These are phyloP conservation scores for Lonicera japonica DNA, from an alignment of 129 eudicot species.

Conservation along the genomic window DNA sequence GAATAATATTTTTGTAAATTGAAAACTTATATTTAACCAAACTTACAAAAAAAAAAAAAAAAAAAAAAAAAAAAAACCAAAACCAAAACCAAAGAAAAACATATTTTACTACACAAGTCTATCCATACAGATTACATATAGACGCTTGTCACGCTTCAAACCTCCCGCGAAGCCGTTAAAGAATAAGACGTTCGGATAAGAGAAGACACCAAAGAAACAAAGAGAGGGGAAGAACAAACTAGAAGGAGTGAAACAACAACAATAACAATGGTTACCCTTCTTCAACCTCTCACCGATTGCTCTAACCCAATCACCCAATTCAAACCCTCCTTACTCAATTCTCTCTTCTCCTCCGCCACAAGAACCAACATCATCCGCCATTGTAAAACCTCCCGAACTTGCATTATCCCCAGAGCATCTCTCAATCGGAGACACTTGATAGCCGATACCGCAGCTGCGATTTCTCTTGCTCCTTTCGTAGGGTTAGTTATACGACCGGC, in stretches of 20 bases:
- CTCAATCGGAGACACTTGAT: conserved; percentile 54
- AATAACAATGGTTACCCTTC: conserved; percentile 39
- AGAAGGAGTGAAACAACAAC: too few species aligned
- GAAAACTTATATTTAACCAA: too few species aligned
- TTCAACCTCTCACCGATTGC: conserved; percentile 29
- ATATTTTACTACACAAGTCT: background rate
- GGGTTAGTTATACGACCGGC: conserved; percentile 15
- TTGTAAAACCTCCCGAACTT: conserved; percentile 19
- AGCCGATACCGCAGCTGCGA: conserved; percentile 44
- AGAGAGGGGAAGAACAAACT: background rate
- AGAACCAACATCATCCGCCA: background rate
- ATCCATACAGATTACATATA: background rate
- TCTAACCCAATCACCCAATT: conserved; percentile 15
- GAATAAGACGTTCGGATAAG: conserved; percentile 7
- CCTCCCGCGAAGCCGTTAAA: conserved; percentile 14
- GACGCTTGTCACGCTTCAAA: conserved; percentile 1
- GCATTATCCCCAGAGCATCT: conserved; percentile 35
- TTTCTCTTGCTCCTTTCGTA: conserved; percentile 39
- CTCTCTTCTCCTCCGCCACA: conserved; percentile 19
- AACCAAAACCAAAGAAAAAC: background rate
- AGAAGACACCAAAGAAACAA: background rate
- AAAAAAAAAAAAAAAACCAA: too few species aligned
- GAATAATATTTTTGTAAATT: too few species aligned
- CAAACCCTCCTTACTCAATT: conserved; percentile 29
- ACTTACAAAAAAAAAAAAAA: too few species aligned